A percentile compares a stretch with the other conserved stretches of the same genome.
Evolutionary conservation across 2,329 filamentous ascomycete species (phyloP).

Genomic region (Cadophora luteo-olivacea): DNA sequence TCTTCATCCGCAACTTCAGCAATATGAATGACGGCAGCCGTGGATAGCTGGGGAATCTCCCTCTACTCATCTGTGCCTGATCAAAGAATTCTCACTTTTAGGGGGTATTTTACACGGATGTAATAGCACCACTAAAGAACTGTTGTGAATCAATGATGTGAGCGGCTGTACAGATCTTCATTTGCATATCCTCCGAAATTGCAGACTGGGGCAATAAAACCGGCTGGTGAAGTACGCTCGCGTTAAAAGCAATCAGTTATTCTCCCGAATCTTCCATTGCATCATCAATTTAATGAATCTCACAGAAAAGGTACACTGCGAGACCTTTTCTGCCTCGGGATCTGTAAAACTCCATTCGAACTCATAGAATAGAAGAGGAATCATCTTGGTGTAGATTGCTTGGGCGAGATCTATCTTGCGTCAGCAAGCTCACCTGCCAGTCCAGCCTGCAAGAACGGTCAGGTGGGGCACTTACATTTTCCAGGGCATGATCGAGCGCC

Average conservation of each 20-base stretch:
- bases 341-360: conserved; percentile 26
- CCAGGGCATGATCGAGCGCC: conserved; percentile 30
- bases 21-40: too few species aligned
- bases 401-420: conserved; percentile 27
- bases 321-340: conserved; percentile 13
- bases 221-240: background rate
- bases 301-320: conserved; percentile 26
- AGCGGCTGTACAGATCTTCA: too few species aligned
- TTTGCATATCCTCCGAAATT: too few species aligned
- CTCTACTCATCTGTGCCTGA: too few species aligned
- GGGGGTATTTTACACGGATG: background rate
- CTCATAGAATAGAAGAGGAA: conserved; percentile 27
- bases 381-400: conserved; percentile 29
- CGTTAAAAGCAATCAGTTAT: background rate
- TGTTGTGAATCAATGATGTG: background rate
- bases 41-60: too few species aligned
- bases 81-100: background rate
- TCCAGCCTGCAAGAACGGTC: background rate
- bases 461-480: conserved; percentile 10
- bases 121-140: background rate
- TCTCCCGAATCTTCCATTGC: conserved; percentile 48
- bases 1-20: too few species aligned
- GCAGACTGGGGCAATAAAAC: too few species aligned
- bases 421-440: background rate
- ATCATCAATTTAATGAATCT: conserved; percentile 51